Conservation (phyloP, 2,329 filamentous ascomycete genomes). For the Colletotrichum plurivorum region DNA sequence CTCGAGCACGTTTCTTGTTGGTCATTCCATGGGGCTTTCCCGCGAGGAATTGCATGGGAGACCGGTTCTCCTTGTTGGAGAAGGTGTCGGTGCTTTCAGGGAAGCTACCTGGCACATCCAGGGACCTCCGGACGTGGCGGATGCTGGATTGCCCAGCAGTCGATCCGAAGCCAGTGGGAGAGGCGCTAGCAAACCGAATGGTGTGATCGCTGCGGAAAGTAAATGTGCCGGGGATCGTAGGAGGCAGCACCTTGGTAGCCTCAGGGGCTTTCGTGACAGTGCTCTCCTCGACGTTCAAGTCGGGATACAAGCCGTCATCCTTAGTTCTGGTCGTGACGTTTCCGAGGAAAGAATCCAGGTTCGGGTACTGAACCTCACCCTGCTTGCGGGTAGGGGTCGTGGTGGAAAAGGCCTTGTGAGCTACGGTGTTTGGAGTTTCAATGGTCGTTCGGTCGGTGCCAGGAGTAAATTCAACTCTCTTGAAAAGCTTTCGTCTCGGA, state of each 20-base stretch:
- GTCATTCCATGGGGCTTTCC: conserved; percentile 73
- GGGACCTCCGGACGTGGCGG: conserved; percentile 70
- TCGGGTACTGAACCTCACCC: conserved; percentile 52
- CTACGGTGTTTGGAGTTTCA: conserved; percentile 54
- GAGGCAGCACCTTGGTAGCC: conserved; percentile 46
- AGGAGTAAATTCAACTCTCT: conserved; percentile 86
- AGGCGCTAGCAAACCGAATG: conserved; percentile 67
- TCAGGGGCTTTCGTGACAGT: conserved; percentile 39
- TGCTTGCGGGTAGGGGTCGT: conserved; percentile 50
- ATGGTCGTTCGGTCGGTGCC: conserved; percentile 68
- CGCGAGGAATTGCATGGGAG: conserved; percentile 54
- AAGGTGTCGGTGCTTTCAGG: conserved; percentile 52
- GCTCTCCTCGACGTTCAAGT: conserved; percentile 55
- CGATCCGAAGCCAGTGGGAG: conserved; percentile 68
- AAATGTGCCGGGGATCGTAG: conserved; percentile 70
- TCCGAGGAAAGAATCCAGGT: conserved; percentile 48
- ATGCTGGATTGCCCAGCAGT: conserved; percentile 72
- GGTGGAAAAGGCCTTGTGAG: conserved; percentile 65
- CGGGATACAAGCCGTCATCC: conserved; percentile 65
- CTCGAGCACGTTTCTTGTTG: conserved; percentile 77
- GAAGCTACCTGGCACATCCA: conserved; percentile 70
- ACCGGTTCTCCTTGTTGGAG: conserved; percentile 70
- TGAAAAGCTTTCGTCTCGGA: conserved; percentile 75
- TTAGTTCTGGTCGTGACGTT: conserved; percentile 45
- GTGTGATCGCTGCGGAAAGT: conserved; percentile 77